Evolutionary conservation across 345 rosid species (phyloP).

Genomic region (Hypericum perforatum): DNA sequence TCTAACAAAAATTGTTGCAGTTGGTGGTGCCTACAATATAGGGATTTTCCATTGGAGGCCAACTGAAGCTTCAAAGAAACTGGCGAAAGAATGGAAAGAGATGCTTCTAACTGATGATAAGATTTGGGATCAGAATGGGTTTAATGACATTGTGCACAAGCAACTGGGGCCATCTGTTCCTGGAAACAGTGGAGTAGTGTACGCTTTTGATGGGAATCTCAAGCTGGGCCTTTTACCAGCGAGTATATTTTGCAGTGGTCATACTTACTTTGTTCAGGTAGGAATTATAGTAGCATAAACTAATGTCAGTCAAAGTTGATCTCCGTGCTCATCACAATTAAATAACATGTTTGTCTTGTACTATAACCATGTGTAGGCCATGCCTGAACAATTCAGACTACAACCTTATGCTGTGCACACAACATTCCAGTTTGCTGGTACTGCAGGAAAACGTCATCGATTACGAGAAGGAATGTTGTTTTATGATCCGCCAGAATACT

Average conservation of each 20-base stretch:
- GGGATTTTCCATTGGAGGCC: slow-evolving; percentile 99
- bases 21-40: slow-evolving; percentile 80
- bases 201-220: slow-evolving; percentile 88
- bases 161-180: slow-evolving; percentile 89
- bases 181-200: slow-evolving; percentile 64
- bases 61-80: slow-evolving; percentile 63
- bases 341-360: slow-evolving; percentile 7
- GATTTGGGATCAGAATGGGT: slow-evolving; percentile 99
- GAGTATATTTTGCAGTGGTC: slow-evolving; percentile 94
- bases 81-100: slow-evolving; percentile 94
- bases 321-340: not conserved
- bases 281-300: slow-evolving; percentile 6
- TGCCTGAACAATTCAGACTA: slow-evolving; percentile 75
- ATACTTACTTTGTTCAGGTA: slow-evolving; percentile 95
- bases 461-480: slow-evolving; percentile 84
- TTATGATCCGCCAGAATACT: slow-evolving; percentile 85
- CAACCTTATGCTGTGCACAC: slow-evolving; percentile 95
- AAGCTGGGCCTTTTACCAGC: slow-evolving; percentile 92
- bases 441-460: slow-evolving; percentile 96
- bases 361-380: slow-evolving; percentile 38
- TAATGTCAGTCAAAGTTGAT: too few relatives aligned
- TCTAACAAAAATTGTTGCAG: slow-evolving; percentile 20
- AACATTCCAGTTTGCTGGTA: slow-evolving; percentile 93
- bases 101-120: slow-evolving; percentile 78
- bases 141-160: slow-evolving; percentile 67